Evolutionary conservation across 2,329 filamentous ascomycete genomes (phyloP), one percentile per base, ranked within the genome.

Genomic region (Orbilia oligospora): DNA sequence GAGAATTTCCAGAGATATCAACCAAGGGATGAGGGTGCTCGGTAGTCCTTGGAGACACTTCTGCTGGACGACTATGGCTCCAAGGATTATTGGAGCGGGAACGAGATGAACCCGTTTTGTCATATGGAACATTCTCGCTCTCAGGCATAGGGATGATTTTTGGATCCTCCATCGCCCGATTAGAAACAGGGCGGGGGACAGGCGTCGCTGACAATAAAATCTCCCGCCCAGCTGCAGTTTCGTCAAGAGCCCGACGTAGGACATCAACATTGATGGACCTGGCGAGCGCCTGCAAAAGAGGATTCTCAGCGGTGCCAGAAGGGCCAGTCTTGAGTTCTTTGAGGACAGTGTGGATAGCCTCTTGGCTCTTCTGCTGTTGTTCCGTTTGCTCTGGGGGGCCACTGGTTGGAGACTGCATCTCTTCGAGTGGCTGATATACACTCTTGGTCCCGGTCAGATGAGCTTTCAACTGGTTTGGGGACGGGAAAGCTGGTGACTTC

Each of bases 71-170:
- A 53, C 73, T 77, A 33, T 77, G 66, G 44, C 67, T 67, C 73
- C 73, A 77, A 10, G 73, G 73, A 44, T 77, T 77, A 61, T 76
- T 76, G 16, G 72, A 76, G 14, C 73, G 73, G 16, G 73, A 77
- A 12, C 73, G 73, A 20, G 73, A 77, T 20, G 73, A 77, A 0
- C 73, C 73, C 5, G 73, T 77, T 44, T 77, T 77, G 30, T 77
- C 73, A 33, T 67, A 71, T 30, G 67, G 30, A 30, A 77, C 73
- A 53, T 77, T 66, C 10, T 77, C 65, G 18, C 64, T 55, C 24
- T 77, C 73, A 8, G 73, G 73, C 14, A 77, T 64, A 6, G 66
- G 33, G 18, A 77, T 68, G 18, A 77, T 77, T 20, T 48, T 77
- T 5, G 66, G 66, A 2, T 77, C 73, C 9, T 71, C 67, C 14